These are phyloP conservation scores for Lipomyces kockii DNA, from an alignment of 805 yeast species.

Conservation along the genomic window DNA sequence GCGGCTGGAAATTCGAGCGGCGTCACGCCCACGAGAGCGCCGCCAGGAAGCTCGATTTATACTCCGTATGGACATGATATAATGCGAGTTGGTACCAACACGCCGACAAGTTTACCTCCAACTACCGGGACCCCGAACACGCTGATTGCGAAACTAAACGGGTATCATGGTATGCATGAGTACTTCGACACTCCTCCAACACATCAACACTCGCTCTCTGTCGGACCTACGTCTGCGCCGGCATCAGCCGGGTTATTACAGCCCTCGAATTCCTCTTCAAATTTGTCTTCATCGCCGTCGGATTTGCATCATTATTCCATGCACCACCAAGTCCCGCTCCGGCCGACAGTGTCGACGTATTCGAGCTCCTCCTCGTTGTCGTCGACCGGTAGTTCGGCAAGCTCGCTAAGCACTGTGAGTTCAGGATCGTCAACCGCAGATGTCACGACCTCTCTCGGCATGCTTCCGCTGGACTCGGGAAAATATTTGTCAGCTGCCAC, in stretches of 20 bases:
- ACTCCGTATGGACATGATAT: background rate
- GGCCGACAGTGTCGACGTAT: constrained; percentile 21
- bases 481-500: background rate
- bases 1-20: background rate
- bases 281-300: background rate
- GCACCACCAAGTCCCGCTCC: constrained; percentile 3
- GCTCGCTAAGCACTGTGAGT: background rate
- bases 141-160: constrained; percentile 21
- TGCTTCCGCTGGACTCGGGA: background rate
- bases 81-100: background rate
- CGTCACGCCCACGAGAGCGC: background rate
- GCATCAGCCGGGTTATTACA: background rate
- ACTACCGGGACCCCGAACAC: constrained; percentile 24
- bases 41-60: background rate
- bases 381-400: constrained; percentile 3
- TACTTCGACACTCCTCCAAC: constrained; percentile 24
- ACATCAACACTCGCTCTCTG: background rate
- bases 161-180: constrained; percentile 27
- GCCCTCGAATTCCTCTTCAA: background rate
- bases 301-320: constrained; percentile 6
- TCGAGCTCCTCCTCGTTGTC: constrained; percentile 22
- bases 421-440: constrained; percentile 6
- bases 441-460: constrained; percentile 4
- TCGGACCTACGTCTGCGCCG: constrained; percentile 6
- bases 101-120: background rate